A percentile compares a stretch with the other conserved stretches of the same genome.
Conservation (phyloP, 164 flowering plant genomes). For the Tetracentron sinense region DNA sequence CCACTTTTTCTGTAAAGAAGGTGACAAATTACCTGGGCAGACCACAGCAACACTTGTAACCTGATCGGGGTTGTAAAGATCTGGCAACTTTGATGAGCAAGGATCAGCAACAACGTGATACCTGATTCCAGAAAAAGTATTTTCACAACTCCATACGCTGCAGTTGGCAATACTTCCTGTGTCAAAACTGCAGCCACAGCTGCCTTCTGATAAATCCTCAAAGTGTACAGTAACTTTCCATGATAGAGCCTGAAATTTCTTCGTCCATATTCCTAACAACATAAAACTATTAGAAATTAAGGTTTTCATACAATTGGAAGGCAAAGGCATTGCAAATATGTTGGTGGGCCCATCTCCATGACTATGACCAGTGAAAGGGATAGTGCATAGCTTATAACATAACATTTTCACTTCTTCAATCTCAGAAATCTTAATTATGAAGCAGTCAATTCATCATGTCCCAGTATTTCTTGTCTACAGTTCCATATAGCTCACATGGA, state of each 20-base stretch:
- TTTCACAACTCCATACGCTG: slow-evolving; percentile 34
- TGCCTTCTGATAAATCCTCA: slow-evolving; percentile 38
- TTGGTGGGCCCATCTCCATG: slow-evolving; percentile 40
- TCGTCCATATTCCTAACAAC: slow-evolving; percentile 69
- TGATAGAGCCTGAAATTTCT: slow-evolving; percentile 60
- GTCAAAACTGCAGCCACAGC: slow-evolving; percentile 33
- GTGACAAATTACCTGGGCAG: slow-evolving; percentile 28
- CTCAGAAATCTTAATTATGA: slow-evolving; percentile 37
- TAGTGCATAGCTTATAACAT: slow-evolving; percentile 61
- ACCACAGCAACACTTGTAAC: slow-evolving; percentile 70
- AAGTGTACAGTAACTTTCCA: slow-evolving; percentile 63
- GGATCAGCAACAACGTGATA: slow-evolving; percentile 44
- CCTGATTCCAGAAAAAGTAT: slow-evolving; percentile 37
- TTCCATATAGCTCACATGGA: too few species aligned
- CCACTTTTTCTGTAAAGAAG: slow-evolving; percentile 25
- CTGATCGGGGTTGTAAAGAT: slow-evolving; percentile 35
- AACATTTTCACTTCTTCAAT: slow-evolving; percentile 29
- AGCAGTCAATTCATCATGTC: slow-evolving; percentile 69
- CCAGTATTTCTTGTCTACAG: too few species aligned
- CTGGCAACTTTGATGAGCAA: slow-evolving; percentile 58
- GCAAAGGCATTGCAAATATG: slow-evolving; percentile 53
- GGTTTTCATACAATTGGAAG: slow-evolving; percentile 33
- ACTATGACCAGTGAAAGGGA: slow-evolving; percentile 46
- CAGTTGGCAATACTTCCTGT: slow-evolving; percentile 13
- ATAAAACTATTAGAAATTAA: slow-evolving; percentile 43